phyloP scores from a whole-genome alignment of 2,329 filamentous ascomycete genomes.

The Aspergillus jensenii region DNA sequence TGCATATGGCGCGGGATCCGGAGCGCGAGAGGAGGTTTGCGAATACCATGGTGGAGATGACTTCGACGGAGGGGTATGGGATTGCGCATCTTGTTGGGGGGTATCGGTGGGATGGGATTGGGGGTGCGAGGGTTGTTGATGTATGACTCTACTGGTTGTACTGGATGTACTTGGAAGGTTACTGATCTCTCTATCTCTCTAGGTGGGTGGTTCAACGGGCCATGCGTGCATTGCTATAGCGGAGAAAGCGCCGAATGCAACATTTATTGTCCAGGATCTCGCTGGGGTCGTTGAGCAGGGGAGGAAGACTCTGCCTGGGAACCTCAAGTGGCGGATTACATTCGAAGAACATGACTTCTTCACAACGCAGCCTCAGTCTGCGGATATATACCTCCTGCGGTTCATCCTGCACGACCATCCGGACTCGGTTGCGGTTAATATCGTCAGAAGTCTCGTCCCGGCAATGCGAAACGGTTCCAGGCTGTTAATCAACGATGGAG shows the following conservation, averaged over 20 bases:
- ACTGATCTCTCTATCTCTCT: not conserved
- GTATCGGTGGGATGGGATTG: conserved; percentile 53
- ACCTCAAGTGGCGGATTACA: not conserved
- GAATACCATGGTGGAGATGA: conserved; percentile 56
- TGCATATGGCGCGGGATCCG: conserved; percentile 25
- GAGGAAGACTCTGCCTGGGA: not conserved
- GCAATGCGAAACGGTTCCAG: not conserved
- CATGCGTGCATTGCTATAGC: conserved; percentile 1
- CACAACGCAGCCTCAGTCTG: not conserved
- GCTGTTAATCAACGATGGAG: conserved; percentile 4
- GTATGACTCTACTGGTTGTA: not conserved
- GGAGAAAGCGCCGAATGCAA: not conserved
- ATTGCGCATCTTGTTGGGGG: conserved; percentile 53
- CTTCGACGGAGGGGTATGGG: conserved; percentile 58
- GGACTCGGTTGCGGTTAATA: not conserved
- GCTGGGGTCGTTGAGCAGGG: not conserved
- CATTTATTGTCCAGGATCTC: conserved; percentile 3
- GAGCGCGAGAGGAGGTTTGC: conserved; percentile 53
- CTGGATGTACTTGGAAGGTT: no score
- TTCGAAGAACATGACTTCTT: conserved; percentile 9
- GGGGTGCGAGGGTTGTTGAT: conserved; percentile 55
- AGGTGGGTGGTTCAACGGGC: conserved; percentile 6
- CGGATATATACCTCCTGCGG: conserved; percentile 5
- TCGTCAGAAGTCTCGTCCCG: not conserved
- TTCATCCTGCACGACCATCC: conserved; percentile 5